phyloP scores from a whole-genome alignment of 306 rosid species.

The Cicer chorassanicum region DNA sequence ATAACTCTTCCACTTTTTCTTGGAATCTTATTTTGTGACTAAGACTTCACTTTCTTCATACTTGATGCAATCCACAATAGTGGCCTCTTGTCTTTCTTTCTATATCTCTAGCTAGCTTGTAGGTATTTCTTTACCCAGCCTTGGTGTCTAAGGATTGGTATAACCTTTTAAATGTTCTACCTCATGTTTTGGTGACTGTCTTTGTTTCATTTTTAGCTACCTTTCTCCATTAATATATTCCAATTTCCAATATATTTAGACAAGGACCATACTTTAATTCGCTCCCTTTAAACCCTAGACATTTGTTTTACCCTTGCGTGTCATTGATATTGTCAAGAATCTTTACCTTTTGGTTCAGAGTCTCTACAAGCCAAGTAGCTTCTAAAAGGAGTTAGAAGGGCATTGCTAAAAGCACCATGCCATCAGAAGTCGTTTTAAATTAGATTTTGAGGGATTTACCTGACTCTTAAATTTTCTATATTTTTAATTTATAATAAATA shows the following conservation, averaged over 20 bases:
- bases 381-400: constrained; percentile 12
- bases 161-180: not conserved
- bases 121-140: not conserved
- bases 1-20: not conserved
- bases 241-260: not conserved
- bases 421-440: not conserved
- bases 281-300: not conserved
- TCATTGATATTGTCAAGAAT: not conserved
- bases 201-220: not conserved
- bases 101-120: not conserved
- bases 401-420: constrained; percentile 13
- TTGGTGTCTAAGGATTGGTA: not conserved
- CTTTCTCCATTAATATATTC: not conserved
- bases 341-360: not conserved
- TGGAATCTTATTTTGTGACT: not conserved
- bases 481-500: not conserved
- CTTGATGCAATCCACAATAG: not conserved
- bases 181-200: not conserved
- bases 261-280: not conserved
- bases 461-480: not conserved
- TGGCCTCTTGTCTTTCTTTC: not conserved
- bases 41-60: not conserved
- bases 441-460: constrained; percentile 8
- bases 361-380: constrained; percentile 23
- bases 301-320: not conserved